These are phyloP conservation scores for Zygotorulaspora danielsina DNA, from an alignment of 805 yeast genomes.

Conservation along the genomic window DNA sequence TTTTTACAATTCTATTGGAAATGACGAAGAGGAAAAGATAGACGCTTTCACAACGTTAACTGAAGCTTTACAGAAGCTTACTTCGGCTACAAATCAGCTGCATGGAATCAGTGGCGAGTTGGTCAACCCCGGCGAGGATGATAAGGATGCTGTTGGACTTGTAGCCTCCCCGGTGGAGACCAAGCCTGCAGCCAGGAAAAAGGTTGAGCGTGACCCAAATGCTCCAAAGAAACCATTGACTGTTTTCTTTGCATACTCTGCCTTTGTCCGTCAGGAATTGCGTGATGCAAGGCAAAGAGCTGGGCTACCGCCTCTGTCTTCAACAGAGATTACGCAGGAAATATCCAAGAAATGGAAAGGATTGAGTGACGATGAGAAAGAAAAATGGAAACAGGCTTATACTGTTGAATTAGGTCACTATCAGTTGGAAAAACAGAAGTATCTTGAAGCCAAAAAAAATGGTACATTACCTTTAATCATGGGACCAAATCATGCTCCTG, in stretches of 20 bases:
- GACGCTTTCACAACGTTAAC: slow-evolving; percentile 44
- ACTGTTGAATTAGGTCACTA: slow-evolving; percentile 43
- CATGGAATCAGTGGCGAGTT: slow-evolving; percentile 29
- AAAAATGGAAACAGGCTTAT: slow-evolving; percentile 61
- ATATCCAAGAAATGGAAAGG: slow-evolving; percentile 78
- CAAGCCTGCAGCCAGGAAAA: slow-evolving; percentile 39
- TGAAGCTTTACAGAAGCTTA: slow-evolving; percentile 39
- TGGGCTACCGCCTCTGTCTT: slow-evolving; percentile 60
- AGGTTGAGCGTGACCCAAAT: slow-evolving; percentile 73
- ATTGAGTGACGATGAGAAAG: slow-evolving; percentile 64
- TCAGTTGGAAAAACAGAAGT: slow-evolving; percentile 44
- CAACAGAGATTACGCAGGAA: slow-evolving; percentile 73
- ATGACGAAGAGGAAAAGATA: slow-evolving; percentile 43
- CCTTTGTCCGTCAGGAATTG: slow-evolving; percentile 65
- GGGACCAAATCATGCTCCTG: slow-evolving; percentile 40
- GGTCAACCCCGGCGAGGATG: slow-evolving; percentile 35
- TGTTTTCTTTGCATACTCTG: slow-evolving; percentile 74
- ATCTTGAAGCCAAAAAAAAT: slow-evolving; percentile 44
- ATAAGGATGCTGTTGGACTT: slow-evolving; percentile 24
- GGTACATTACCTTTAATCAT: slow-evolving; percentile 30
- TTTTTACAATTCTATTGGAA: slow-evolving; percentile 58
- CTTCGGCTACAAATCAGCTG: slow-evolving; percentile 37
- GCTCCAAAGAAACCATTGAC: slow-evolving; percentile 96
- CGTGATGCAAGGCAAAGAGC: slow-evolving; percentile 60
- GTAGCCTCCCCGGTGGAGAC: slow-evolving; percentile 17